phyloP scores from a whole-genome alignment of 1,139 yeast species.

The Zhuliangozyma parablackwelliae region DNA sequence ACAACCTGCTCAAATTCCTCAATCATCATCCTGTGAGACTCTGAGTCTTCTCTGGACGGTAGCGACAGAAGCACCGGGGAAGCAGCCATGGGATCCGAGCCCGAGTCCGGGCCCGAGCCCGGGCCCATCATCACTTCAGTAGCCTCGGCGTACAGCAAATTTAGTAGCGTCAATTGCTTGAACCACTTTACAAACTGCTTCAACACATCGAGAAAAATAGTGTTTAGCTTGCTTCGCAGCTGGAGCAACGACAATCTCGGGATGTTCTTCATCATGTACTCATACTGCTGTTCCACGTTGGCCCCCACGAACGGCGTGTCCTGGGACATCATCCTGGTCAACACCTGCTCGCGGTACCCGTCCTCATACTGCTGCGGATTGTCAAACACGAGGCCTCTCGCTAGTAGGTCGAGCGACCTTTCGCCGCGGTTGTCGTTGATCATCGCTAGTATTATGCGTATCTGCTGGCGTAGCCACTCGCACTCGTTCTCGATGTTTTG shows the following conservation, averaged over 20 bases:
- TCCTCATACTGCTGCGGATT: constrained; percentile 22
- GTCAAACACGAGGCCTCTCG: constrained; percentile 32
- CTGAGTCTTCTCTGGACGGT: constrained; percentile 30
- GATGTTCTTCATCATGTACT: constrained; percentile 20
- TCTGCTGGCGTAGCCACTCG: constrained; percentile 46
- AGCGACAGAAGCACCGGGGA: constrained; percentile 10
- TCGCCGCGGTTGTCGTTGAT: constrained; percentile 34
- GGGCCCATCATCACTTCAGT: constrained; percentile 27
- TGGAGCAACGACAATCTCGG: constrained; percentile 32
- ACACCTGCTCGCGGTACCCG: constrained; percentile 32
- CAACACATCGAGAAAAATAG: constrained; percentile 32
- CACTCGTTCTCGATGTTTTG: constrained; percentile 39
- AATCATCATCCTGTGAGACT: constrained; percentile 24
- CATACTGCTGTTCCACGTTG: constrained; percentile 22
- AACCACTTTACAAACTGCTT: constrained; percentile 29
- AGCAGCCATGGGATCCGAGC: constrained; percentile 3
- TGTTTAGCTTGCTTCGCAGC: constrained; percentile 28
- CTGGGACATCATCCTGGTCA: constrained; percentile 14
- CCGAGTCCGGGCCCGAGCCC: constrained; percentile 10
- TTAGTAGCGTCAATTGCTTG: constrained; percentile 26
- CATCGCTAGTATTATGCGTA: constrained; percentile 38
- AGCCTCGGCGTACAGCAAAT: constrained; percentile 23
- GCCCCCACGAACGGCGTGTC: constrained; percentile 12
- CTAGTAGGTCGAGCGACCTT: constrained; percentile 17
- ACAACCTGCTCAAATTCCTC: constrained; percentile 27